These are phyloP conservation scores for Fagopyrum tataricum DNA, from an alignment of 148 eudicot species.

Conservation along the genomic window DNA sequence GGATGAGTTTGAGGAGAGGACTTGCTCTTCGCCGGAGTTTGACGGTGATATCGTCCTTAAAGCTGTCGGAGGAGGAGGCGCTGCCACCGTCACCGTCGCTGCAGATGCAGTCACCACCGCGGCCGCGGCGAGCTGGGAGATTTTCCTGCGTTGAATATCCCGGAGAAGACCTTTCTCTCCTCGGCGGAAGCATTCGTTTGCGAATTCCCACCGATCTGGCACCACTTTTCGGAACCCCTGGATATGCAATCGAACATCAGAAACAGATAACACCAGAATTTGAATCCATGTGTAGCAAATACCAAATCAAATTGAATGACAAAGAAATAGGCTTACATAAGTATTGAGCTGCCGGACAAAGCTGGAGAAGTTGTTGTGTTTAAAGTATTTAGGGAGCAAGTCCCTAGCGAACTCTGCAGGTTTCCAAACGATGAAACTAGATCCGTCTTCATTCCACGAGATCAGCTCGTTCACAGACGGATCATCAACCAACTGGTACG, in stretches of 20 bases:
- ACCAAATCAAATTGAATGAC: not conserved
- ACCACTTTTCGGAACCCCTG: slow-evolving; percentile 61
- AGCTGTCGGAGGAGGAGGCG: slow-evolving; percentile 26
- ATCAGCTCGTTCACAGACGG: slow-evolving; percentile 47
- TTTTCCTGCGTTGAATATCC: slow-evolving; percentile 77
- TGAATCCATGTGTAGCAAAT: not conserved
- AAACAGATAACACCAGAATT: not conserved
- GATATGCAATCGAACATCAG: not conserved
- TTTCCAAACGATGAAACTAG: slow-evolving; percentile 73
- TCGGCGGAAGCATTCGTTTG: slow-evolving; percentile 61
- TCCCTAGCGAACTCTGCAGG: slow-evolving; percentile 85
- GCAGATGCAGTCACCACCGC: not conserved
- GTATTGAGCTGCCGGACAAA: slow-evolving; percentile 87
- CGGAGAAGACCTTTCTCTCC: slow-evolving; percentile 54
- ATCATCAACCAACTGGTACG: slow-evolving; percentile 78
- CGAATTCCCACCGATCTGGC: slow-evolving; percentile 84
- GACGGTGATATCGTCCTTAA: slow-evolving; percentile 29
- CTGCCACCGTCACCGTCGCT: slow-evolving; percentile 14
- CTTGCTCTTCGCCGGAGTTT: slow-evolving; percentile 68
- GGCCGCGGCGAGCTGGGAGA: slow-evolving; percentile 19
- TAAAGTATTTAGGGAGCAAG: slow-evolving; percentile 73
- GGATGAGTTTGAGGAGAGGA: slow-evolving; percentile 59
- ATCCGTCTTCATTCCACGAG: slow-evolving; percentile 82
- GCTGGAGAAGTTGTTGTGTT: slow-evolving; percentile 88
- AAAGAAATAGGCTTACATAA: slow-evolving; percentile 33